Evolutionary conservation across 192 early-diverging fungal genomes (phyloP).

Genomic region (Coemansia sp.): DNA sequence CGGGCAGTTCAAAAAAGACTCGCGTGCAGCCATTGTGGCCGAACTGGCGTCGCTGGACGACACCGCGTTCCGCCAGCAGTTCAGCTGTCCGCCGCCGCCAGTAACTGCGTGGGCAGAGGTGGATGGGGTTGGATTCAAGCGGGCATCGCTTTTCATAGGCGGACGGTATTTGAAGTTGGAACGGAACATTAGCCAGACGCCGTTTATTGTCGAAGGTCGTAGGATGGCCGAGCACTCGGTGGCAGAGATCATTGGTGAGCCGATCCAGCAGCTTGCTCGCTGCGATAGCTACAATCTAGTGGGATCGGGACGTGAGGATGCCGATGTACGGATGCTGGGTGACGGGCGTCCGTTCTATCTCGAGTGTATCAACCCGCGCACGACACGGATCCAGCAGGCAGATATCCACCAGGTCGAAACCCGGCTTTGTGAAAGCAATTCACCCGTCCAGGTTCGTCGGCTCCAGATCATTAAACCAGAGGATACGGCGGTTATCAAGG

Average conservation of each 20-base stretch:
- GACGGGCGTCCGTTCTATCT: constrained; percentile 88
- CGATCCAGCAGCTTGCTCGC: constrained; percentile 52
- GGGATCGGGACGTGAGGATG: constrained; percentile 85
- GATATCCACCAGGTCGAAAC: constrained; percentile 48
- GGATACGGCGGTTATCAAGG: constrained; percentile 60
- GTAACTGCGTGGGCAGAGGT: constrained; percentile 21
- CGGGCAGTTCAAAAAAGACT: background rate
- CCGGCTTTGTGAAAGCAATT: constrained; percentile 31
- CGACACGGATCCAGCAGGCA: constrained; percentile 24
- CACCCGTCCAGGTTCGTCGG: constrained; percentile 52
- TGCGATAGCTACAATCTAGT: constrained; percentile 72
- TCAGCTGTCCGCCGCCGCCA: constrained; percentile 25
- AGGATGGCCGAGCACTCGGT: constrained; percentile 70
- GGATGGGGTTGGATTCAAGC: constrained; percentile 37
- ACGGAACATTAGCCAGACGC: constrained; percentile 78
- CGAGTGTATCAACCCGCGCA: constrained; percentile 76
- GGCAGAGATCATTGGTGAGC: constrained; percentile 65
- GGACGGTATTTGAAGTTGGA: constrained; percentile 69
- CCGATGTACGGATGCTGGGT: constrained; percentile 92
- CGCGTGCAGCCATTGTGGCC: background rate
- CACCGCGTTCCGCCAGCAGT: constrained; percentile 1
- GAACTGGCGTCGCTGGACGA: constrained; percentile 17
- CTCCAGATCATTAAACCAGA: constrained; percentile 47
- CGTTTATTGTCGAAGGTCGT: constrained; percentile 68
- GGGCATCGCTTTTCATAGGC: constrained; percentile 57